These are phyloP conservation scores for Oenanthe javanica DNA, from an alignment of 140 eudicot genomes.

Conservation along the genomic window DNA sequence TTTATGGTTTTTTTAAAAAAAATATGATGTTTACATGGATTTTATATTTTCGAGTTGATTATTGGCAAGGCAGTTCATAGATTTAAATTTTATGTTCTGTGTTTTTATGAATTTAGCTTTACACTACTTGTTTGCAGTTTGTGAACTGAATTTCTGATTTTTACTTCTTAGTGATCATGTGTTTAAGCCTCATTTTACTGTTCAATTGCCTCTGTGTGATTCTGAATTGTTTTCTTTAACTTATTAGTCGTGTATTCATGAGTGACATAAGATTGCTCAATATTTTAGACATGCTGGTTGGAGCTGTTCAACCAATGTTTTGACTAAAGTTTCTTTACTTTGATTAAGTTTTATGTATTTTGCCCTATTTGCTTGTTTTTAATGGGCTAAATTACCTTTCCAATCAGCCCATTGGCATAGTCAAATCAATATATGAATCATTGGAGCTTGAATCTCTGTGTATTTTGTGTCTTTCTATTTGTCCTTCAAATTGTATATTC, in stretches of 20 bases:
- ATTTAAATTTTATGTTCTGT: background rate
- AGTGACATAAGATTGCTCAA: background rate
- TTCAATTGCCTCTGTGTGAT: background rate
- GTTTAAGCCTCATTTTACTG: background rate
- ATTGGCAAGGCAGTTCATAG: background rate
- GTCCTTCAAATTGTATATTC: background rate
- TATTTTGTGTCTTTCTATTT: slow-evolving; percentile 24
- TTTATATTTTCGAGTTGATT: background rate
- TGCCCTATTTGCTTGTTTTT: background rate
- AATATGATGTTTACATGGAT: too few species aligned
- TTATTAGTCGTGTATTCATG: background rate
- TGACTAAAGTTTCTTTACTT: background rate
- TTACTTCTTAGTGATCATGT: background rate
- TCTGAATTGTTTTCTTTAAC: background rate
- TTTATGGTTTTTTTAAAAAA: too few species aligned
- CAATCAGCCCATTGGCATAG: background rate
- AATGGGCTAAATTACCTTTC: slow-evolving; percentile 3
- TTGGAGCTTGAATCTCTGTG: background rate
- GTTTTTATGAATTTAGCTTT: background rate
- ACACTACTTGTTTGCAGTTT: background rate
- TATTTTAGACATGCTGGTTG: background rate
- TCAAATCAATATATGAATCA: background rate
- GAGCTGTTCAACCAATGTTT: background rate
- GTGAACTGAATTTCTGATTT: background rate
- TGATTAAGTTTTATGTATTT: background rate